phyloP scores from a whole-genome alignment of 768 basidiomycete species.

The Saitozyma sp. region DNA sequence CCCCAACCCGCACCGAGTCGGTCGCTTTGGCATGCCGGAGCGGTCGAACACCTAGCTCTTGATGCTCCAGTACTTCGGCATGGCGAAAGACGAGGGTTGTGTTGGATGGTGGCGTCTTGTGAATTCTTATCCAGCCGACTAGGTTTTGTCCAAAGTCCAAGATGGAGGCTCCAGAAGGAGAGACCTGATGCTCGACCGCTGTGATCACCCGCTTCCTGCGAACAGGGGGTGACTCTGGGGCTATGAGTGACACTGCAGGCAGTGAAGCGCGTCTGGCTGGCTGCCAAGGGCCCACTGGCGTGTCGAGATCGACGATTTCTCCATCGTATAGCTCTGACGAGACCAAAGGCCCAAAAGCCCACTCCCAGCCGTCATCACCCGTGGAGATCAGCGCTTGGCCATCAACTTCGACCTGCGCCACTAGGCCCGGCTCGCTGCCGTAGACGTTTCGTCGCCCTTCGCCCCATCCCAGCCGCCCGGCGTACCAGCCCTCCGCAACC shows the following conservation, averaged over 20 bases:
- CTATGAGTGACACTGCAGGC: constrained; percentile 21
- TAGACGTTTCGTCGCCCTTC: constrained; percentile 22
- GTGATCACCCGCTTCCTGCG: constrained; percentile 14
- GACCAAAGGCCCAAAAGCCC: constrained; percentile 23
- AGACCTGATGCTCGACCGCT: constrained; percentile 23
- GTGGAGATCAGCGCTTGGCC: constrained; percentile 16
- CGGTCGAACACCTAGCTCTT: constrained; percentile 33
- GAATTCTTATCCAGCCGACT: constrained; percentile 32
- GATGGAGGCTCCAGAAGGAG: constrained; percentile 28
- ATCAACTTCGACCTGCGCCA: constrained; percentile 36
- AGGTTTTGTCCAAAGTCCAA: constrained; percentile 45
- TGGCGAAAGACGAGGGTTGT: constrained; percentile 19
- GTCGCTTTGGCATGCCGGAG: constrained; percentile 26
- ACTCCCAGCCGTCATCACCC: constrained; percentile 26
- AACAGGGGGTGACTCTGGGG: constrained; percentile 33
- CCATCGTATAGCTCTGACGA: constrained; percentile 42
- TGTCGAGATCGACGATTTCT: constrained; percentile 25
- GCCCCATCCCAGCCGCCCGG: constrained; percentile 24
- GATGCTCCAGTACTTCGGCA: constrained; percentile 38
- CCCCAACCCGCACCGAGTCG: constrained; percentile 14
- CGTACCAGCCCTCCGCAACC: constrained; percentile 40
- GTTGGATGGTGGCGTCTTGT: too few relatives aligned
- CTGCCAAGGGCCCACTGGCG: neutral
- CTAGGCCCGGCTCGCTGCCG: constrained; percentile 23
- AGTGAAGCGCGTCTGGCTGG: constrained; percentile 11